Evolutionary conservation across 306 rosid species (phyloP).

Genomic region (Acacia acuminata): DNA sequence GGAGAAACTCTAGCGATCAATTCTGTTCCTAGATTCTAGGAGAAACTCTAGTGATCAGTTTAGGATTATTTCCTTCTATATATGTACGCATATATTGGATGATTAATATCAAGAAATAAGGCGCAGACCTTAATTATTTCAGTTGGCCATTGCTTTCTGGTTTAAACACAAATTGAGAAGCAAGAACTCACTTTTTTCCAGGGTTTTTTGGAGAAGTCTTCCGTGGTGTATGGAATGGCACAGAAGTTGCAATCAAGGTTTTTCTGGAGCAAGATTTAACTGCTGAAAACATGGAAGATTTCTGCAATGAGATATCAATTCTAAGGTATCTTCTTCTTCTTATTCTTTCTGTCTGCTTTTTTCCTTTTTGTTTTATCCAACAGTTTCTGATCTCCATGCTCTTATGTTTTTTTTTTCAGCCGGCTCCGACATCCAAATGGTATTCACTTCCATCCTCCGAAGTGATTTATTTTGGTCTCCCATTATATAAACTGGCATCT

Average conservation of each 20-base stretch:
- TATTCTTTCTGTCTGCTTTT: constrained; percentile 15
- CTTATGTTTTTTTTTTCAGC: constrained; percentile 46
- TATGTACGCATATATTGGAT: too few relatives aligned
- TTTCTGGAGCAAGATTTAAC: constrained; percentile 96
- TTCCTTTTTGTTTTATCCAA: constrained; percentile 29
- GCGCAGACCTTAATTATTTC: too few relatives aligned
- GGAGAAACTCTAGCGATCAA: too few relatives aligned
- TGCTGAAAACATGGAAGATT: constrained; percentile 94
- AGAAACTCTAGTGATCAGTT: too few relatives aligned
- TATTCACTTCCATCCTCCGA: constrained; percentile 44
- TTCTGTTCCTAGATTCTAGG: too few relatives aligned
- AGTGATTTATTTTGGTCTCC: constrained; percentile 12
- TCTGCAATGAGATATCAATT: constrained; percentile 95
- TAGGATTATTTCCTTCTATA: too few relatives aligned
- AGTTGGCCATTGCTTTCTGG: not conserved
- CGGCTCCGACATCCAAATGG: constrained; percentile 99
- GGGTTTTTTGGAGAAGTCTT: constrained; percentile 99
- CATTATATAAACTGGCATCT: constrained; percentile 20
- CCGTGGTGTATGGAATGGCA: constrained; percentile 95
- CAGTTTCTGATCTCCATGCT: constrained; percentile 39
- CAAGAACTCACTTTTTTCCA: constrained; percentile 31
- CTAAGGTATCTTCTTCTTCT: constrained; percentile 60
- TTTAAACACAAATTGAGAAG: not conserved
- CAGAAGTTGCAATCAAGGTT: constrained; percentile 95
- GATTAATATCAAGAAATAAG: too few relatives aligned